Evolutionary conservation across 1,284 basidiomycete genomes (phyloP).

Genomic region (Phellinidium pouzarii): DNA sequence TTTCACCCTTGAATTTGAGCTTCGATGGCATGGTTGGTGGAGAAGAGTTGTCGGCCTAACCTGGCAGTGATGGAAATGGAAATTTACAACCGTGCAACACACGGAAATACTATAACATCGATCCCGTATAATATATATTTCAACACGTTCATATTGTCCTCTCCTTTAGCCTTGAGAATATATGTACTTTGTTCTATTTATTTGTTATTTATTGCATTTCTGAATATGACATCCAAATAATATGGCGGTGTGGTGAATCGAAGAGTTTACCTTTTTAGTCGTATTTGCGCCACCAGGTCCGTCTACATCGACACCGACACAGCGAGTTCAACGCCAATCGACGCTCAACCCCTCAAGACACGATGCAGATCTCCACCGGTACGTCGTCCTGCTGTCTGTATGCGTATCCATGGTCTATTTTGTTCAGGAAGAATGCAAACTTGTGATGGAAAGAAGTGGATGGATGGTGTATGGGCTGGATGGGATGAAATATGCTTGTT

Average conservation of each 20-base stretch:
- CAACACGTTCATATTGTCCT: too few species aligned
- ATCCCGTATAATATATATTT: too few species aligned
- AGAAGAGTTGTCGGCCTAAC: not conserved
- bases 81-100: too few species aligned
- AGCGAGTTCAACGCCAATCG: not conserved
- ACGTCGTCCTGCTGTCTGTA: not conserved
- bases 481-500: not conserved
- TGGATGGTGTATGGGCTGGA: constrained; percentile 5
- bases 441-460: not conserved
- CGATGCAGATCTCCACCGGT: constrained; percentile 4
- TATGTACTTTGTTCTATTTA: too few species aligned
- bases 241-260: not conserved
- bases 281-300: not conserved
- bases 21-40: constrained; percentile 41
- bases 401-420: not conserved
- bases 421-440: not conserved
- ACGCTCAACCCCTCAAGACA: constrained; percentile 8
- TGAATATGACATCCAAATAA: too few species aligned
- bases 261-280: not conserved
- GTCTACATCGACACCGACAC: not conserved
- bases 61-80: too few species aligned
- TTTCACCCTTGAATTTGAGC: constrained; percentile 85
- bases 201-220: too few species aligned
- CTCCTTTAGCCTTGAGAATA: too few species aligned
- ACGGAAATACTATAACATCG: too few species aligned